Percentiles rank a stretch among this genome's conserved stretches.
Conservation (phyloP, 2,329 filamentous ascomycete genomes). For the Fusarium foetens region DNA sequence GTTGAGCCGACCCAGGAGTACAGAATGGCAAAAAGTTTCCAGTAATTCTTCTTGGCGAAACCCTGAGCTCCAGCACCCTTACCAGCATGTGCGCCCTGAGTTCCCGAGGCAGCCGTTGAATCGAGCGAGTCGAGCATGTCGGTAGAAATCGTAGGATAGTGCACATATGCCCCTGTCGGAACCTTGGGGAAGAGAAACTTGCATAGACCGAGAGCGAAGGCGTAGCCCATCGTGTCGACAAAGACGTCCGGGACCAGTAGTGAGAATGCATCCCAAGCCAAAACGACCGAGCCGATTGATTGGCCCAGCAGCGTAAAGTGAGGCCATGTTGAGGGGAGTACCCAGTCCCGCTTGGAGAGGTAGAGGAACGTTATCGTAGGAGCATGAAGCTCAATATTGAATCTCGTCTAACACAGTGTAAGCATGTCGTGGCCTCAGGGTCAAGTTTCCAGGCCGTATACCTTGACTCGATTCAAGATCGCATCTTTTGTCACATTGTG, state of each 20-base stretch:
- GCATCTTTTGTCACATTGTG: constrained; percentile 84
- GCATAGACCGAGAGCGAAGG: constrained; percentile 84
- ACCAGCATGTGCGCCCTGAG: constrained; percentile 83
- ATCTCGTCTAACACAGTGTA: constrained; percentile 70
- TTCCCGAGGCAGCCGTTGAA: constrained; percentile 65
- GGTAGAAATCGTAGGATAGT: constrained; percentile 98
- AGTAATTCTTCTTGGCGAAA: constrained; percentile 80
- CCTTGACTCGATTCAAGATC: constrained; percentile 82
- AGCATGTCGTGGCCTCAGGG: neutral
- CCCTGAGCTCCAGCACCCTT: constrained; percentile 79
- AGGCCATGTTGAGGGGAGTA: constrained; percentile 88
- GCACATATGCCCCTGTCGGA: constrained; percentile 92
- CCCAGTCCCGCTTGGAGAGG: constrained; percentile 85
- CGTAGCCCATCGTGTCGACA: constrained; percentile 98
- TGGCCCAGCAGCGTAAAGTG: constrained; percentile 95
- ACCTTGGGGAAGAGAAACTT: constrained; percentile 83
- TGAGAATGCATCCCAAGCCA: constrained; percentile 94
- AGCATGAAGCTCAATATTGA: constrained; percentile 89
- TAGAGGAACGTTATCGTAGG: constrained; percentile 90
- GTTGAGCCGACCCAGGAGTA: constrained; percentile 86
- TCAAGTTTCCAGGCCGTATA: constrained; percentile 49
- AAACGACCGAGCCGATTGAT: constrained; percentile 84
- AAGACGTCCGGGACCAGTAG: constrained; percentile 93
- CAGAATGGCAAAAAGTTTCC: constrained; percentile 82
- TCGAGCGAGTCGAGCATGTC: constrained; percentile 93